A percentile compares a stretch with the other conserved stretches of the same genome.
Conservation (phyloP, 1,284 basidiomycete genomes). For the Amylostereum areolatum region DNA sequence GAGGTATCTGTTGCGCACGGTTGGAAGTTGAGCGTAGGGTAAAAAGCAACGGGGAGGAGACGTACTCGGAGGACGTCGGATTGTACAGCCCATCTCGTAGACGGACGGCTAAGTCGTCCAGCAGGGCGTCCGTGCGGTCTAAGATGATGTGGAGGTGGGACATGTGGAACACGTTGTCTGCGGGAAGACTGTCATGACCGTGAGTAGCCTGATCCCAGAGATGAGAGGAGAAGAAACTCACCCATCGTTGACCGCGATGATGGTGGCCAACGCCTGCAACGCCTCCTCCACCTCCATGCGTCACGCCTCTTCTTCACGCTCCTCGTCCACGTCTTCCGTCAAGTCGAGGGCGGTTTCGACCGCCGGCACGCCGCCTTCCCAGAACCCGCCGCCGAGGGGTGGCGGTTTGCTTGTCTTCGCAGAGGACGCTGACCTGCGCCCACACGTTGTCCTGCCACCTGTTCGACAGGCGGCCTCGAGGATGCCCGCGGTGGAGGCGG, state of each 20-base stretch:
- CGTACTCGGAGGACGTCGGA: conserved; percentile 57
- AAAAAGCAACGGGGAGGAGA: conserved; percentile 11
- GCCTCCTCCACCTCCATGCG: conserved; percentile 71
- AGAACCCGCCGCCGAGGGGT: conserved; percentile 52
- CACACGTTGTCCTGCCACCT: conserved; percentile 96
- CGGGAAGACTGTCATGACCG: conserved; percentile 41
- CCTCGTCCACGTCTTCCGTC: conserved; percentile 20
- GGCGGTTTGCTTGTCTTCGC: conserved; percentile 73
- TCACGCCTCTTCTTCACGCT: conserved; percentile 31
- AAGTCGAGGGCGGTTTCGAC: conserved; percentile 21
- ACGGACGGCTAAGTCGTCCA: conserved; percentile 69
- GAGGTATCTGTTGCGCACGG: conserved; percentile 42
- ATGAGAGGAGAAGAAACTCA: conserved; percentile 22
- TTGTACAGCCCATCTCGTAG: conserved; percentile 47
- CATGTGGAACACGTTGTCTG: conserved; percentile 81
- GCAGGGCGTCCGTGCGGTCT: conserved; percentile 59
- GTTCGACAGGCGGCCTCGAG: conserved; percentile 77
- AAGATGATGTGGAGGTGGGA: conserved; percentile 86
- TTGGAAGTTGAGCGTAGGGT: neutral
- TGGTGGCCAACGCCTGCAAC: conserved; percentile 40
- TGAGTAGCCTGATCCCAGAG: conserved; percentile 3
- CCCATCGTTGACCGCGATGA: conserved; percentile 59
- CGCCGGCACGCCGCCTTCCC: conserved; percentile 29
- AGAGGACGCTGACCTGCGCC: conserved; percentile 83
- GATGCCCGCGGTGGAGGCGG: conserved; percentile 66